phyloP scores from a whole-genome alignment of 257 asterid genomes.

The Capsicum pubescens region DNA sequence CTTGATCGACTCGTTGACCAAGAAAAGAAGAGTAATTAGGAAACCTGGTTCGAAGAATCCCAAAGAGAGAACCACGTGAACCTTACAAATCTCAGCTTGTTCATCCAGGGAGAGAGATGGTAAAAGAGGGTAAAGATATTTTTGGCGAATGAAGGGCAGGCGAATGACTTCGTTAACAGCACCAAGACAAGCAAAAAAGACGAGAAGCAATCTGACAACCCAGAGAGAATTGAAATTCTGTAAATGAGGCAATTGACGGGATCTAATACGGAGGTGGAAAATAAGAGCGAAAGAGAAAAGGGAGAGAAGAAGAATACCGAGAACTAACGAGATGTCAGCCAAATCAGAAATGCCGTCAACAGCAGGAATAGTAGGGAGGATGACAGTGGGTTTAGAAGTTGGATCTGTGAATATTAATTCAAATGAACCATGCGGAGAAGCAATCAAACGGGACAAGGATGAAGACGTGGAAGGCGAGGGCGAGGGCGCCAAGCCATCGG shows the following conservation, averaged over 20 bases:
- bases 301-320: conserved; percentile 55
- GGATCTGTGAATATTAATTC: background rate
- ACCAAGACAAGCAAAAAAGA: conserved; percentile 53
- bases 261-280: conserved; percentile 53
- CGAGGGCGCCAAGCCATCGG: conserved; percentile 32
- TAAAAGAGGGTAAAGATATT: conserved; percentile 41
- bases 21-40: conserved; percentile 59
- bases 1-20: conserved; percentile 66
- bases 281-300: conserved; percentile 48
- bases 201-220: conserved; percentile 71
- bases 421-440: background rate
- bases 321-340: conserved; percentile 42
- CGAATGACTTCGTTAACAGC: conserved; percentile 58
- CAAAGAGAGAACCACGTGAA: conserved; percentile 68
- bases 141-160: conserved; percentile 45
- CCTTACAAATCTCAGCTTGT: conserved; percentile 60
- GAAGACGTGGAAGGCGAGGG: conserved; percentile 16
- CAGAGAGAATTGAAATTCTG: conserved; percentile 68
- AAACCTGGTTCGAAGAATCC: conserved; percentile 78
- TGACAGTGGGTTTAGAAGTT: background rate
- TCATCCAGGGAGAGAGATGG: conserved; percentile 45
- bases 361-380: conserved; percentile 36
- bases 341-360: conserved; percentile 50
- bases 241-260: conserved; percentile 50
- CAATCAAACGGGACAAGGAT: background rate